A percentile compares a stretch with the other conserved stretches of the same genome.
These are phyloP conservation scores for Phytophthora kernoviae DNA, from an alignment of 352 stramenopile genomes.

Conservation along the genomic window DNA sequence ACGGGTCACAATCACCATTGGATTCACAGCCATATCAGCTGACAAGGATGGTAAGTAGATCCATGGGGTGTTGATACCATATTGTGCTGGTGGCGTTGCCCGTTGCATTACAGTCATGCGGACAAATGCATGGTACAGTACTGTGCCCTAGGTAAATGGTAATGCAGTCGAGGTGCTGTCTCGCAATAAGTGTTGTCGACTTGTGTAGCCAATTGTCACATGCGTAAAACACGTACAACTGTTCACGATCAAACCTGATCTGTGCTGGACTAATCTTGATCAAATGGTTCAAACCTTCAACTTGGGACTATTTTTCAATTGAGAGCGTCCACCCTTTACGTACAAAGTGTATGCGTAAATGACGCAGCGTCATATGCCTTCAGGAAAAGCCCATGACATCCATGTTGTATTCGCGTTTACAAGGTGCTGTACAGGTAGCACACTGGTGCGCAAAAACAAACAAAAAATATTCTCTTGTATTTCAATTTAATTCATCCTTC, in stretches of 20 bases:
- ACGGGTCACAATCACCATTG: too few relatives aligned
- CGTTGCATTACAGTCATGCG: not conserved
- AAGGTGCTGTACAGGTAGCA: too few relatives aligned
- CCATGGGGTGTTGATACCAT: not conserved
- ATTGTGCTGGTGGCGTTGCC: not conserved
- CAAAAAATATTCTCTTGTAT: not conserved
- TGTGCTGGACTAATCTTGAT: not conserved
- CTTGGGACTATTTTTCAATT: too few relatives aligned
- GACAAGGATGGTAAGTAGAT: not conserved
- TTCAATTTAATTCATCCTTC: too few relatives aligned
- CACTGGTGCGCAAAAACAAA: too few relatives aligned
- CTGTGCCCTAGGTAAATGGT: not conserved
- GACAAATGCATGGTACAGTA: not conserved
- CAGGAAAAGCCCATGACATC: too few relatives aligned
- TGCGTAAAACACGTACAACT: not conserved
- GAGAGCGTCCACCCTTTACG: too few relatives aligned
- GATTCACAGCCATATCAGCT: not conserved
- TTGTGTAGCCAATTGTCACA: not conserved
- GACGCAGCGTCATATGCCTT: too few relatives aligned
- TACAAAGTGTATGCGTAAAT: too few relatives aligned
- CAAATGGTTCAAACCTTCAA: not conserved
- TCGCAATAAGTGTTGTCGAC: not conserved
- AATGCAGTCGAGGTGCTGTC: not conserved
- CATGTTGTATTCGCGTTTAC: too few relatives aligned
- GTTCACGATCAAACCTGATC: too few relatives aligned